phyloP scores from a whole-genome alignment of 2,329 filamentous ascomycete species.

The Trichophyton simii region DNA sequence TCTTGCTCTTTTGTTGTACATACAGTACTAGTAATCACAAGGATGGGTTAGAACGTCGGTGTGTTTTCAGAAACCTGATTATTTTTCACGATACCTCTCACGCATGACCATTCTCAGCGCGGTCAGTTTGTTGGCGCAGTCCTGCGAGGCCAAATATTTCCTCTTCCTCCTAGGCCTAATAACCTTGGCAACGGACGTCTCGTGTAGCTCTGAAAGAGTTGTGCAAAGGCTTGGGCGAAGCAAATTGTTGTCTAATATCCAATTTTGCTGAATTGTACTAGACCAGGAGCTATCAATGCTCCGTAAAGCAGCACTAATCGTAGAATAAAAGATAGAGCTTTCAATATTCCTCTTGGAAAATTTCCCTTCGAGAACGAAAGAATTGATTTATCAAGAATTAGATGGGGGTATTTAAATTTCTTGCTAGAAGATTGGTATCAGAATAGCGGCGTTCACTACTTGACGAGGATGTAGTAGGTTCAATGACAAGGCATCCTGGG shows the following conservation, averaged over 20 bases:
- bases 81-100: background rate
- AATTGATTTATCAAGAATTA: no score
- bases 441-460: no score
- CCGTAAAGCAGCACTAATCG: no score
- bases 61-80: background rate
- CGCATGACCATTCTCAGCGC: background rate
- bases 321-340: no score
- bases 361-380: no score
- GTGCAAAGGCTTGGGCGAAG: background rate
- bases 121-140: background rate
- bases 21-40: background rate
- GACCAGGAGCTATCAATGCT: no score
- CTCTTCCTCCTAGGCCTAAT: background rate
- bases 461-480: no score
- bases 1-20: background rate
- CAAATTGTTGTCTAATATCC: background rate
- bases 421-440: no score
- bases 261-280: no score
- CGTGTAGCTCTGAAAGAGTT: background rate
- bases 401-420: no score
- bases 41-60: background rate
- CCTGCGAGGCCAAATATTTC: background rate
- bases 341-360: no score
- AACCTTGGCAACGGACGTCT: background rate
- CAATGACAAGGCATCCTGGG: no score